Conservation (phyloP, 2,329 filamentous ascomycete species). For the Hymenoscyphus fraxineus region DNA sequence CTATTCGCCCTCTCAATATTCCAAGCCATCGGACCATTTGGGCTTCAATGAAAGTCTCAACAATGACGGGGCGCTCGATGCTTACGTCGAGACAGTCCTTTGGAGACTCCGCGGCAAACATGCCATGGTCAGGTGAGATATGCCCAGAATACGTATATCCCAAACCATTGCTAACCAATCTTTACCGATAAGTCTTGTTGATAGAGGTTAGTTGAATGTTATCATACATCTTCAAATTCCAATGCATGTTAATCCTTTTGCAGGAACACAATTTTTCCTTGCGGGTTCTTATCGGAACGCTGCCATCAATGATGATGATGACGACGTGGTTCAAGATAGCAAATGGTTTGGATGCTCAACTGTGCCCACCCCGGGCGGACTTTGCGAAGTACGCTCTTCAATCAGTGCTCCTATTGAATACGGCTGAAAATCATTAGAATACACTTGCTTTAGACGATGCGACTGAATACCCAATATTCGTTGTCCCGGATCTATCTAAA, state of each 20-base stretch:
- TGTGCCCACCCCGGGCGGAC: conserved; percentile 27
- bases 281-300: conserved; percentile 24
- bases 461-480: conserved; percentile 13
- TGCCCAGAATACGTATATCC: not conserved
- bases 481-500: conserved; percentile 24
- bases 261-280: conserved; percentile 25
- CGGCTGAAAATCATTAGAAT: conserved; percentile 9
- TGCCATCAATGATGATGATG: conserved; percentile 15
- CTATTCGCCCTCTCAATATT: conserved; percentile 24
- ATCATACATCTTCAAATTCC: not conserved
- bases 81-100: conserved; percentile 46
- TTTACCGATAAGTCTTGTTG: conserved; percentile 18
- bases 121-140: conserved; percentile 30
- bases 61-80: conserved; percentile 34
- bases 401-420: not conserved
- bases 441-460: conserved; percentile 16
- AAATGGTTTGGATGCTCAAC: conserved; percentile 30
- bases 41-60: conserved; percentile 29
- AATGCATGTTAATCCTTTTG: conserved; percentile 5
- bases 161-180: not conserved
- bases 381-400: conserved; percentile 29
- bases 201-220: conserved; percentile 18
- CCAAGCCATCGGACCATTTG: conserved; percentile 10
- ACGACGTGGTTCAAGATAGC: conserved; percentile 21
- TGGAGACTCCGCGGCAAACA: conserved; percentile 36